Base-by-base conservation (phyloP, 1,284 basidiomycete species). In the Ceratobasidium sp. region DNA sequence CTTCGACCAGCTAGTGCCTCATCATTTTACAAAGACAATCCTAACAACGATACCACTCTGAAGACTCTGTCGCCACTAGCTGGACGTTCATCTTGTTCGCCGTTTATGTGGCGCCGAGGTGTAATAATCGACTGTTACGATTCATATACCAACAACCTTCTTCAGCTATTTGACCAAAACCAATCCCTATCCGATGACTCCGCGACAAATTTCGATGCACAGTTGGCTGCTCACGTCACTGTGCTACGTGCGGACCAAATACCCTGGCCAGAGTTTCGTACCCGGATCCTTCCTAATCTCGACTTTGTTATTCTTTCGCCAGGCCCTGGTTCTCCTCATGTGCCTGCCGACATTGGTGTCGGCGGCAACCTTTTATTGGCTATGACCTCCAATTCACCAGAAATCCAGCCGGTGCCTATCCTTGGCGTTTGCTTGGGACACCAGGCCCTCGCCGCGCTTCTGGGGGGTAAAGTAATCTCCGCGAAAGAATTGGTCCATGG, bases 381-480 rank as follows among this genome's bases (percentile, higher is more conserved):
- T n/a, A 49, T 62, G 58, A 34, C 58, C 15, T 20, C 58, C 7
- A 43, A 62, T n/a, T 20, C n/a, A 2, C 25, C 50, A 8, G 82
- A 84, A 17, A 75, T 79, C 7, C 74, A 82, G 35, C 69, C 91
- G 34, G 74, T 91, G 1, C 93, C 93, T 0, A 84, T 93, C 47
- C 90, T 96, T 71, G 93, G 93, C 1, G 89, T 98, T 2, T 98
- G 96, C 76, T 84, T 98, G 12, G 96, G 96, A 0, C 86, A 96
- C 67, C 96, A 98, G 77, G 96, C 94, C 70, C 84, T 98, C 38
- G 92, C 87, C 0, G 82, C 91, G 7, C 89, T 89, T 58, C 88
- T 86, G 73, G 94, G 94, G 12, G 94, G 87, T 10, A 75, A 77
- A 38, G 74, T 88, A 22, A 78, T 81, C 70, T 80, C 83, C 70